Base-by-base conservation (phyloP, 768 basidiomycete species). In the Suillus occidentalis region DNA sequence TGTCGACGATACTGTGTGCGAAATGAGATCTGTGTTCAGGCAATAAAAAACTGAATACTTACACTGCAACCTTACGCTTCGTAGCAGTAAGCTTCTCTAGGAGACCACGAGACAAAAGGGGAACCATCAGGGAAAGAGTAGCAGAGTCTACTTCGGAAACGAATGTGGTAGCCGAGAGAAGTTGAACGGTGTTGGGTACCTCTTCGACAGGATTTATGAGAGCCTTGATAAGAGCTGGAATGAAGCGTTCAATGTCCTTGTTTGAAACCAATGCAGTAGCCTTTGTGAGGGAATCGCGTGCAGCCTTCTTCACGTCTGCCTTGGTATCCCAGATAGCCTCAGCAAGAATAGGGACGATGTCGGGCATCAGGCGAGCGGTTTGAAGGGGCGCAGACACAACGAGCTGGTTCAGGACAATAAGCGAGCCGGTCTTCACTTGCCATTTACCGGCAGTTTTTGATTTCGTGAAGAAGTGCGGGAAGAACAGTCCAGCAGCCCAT, bases 281-380 rank as follows among this genome's bases (percentile, higher is more conserved):
- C 84, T 95, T 96, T 72, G 93, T 93, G 74, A 98, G 89, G 68
- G 95, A 90, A 77, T 92, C 90, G 75, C 94, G 94, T 66, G 97
- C 95, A 45, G 94, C 92, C 85, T 98, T 97, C 90, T 99, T 98
- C 78, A 98, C 97, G 69, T 97, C 95, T 56, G 95, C 89, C 83
- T 98, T 98, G 79, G 95, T 97, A 80, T 97, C 96, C 97, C 97
- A 99, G 72, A 99, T 97, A 65, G 91, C 94, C 75, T 95, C 96
- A 42, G 96, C 79, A 72, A 99, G 93, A 72, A 98, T 84, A 66
- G 96, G 95, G 68, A 98, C 90, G 67, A 99, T 93, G 56, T 97
- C 94, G 66, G 94, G 95, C 83, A 95, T 96, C 74, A 95, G 91
- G 71, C 88, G 89, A 65, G 91, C 90, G 62, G 85, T 92, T 81